A percentile compares a stretch with the other conserved stretches of the same genome.
Evolutionary conservation across 176 grass and related monocot species (phyloP).

Genomic region (Carex cristatella): DNA sequence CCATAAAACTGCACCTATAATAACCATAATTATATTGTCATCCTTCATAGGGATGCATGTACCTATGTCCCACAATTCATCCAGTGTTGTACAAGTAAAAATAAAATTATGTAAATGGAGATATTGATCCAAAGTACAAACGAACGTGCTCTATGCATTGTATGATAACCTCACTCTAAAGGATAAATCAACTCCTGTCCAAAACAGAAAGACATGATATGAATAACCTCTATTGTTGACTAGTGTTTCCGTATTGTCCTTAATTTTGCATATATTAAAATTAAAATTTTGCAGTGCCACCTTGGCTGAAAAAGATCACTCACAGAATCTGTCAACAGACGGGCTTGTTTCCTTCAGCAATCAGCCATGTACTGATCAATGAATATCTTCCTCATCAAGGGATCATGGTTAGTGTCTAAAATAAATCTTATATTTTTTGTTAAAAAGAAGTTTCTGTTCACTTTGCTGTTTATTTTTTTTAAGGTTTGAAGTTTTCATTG

Average conservation of each 20-base stretch:
- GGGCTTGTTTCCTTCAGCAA: constrained; percentile 69
- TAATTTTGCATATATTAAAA: background rate
- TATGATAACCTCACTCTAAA: background rate
- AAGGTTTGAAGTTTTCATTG: background rate
- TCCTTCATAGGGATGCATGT: no score
- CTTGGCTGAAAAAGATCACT: constrained; percentile 80
- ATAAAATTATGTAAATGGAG: no score
- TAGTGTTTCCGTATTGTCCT: background rate
- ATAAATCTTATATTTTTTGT: background rate
- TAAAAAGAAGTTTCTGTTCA: background rate
- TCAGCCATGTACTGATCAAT: constrained; percentile 91
- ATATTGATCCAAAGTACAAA: no score
- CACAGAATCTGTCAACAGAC: constrained; percentile 58
- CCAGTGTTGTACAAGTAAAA: no score
- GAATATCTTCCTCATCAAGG: constrained; percentile 90
- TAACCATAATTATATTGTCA: no score
- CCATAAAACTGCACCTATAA: no score
- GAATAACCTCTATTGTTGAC: background rate
- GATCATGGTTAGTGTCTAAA: constrained; percentile 62
- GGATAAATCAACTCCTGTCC: background rate
- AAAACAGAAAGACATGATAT: background rate
- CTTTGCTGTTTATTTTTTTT: background rate
- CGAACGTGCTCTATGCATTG: no score
- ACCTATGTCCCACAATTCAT: no score
- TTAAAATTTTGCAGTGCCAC: constrained; percentile 56